Evolutionary conservation across 352 stramenopile species (phyloP).

Genomic region (Pilasporangium apinafurcum): DNA sequence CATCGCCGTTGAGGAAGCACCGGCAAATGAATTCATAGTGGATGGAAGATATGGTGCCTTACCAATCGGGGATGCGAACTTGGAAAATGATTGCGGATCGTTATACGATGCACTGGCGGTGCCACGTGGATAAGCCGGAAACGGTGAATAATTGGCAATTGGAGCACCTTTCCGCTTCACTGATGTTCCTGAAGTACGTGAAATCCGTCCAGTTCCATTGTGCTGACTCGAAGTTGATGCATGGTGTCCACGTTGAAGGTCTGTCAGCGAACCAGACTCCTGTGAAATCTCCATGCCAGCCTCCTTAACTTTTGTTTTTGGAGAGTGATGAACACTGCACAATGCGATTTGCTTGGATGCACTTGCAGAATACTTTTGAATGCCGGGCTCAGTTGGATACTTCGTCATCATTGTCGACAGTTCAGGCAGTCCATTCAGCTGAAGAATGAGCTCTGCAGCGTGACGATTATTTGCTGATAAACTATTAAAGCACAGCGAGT

Average conservation of each 20-base stretch:
- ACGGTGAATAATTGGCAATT: neutral
- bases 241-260: constrained; percentile 16
- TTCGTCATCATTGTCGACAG: constrained; percentile 73
- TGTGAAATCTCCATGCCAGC: constrained; percentile 34
- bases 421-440: constrained; percentile 54
- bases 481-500: constrained; percentile 10
- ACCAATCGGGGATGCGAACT: constrained; percentile 35
- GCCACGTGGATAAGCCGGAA: constrained; percentile 1
- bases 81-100: constrained; percentile 31
- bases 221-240: constrained; percentile 3
- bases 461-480: constrained; percentile 48
- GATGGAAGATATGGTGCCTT: constrained; percentile 27
- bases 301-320: constrained; percentile 30
- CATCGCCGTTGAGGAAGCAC: constrained; percentile 2
- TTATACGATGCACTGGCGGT: constrained; percentile 2
- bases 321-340: constrained; percentile 31
- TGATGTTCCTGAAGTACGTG: constrained; percentile 1
- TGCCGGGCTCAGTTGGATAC: constrained; percentile 56
- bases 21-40: constrained; percentile 20
- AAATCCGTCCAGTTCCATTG: constrained; percentile 2
- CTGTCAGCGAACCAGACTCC: constrained; percentile 25
- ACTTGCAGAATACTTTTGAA: constrained; percentile 55
- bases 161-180: constrained; percentile 22
- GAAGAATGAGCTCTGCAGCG: constrained; percentile 40
- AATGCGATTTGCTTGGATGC: constrained; percentile 56